A percentile compares a stretch with the other conserved stretches of the same genome.
Conservation (phyloP, 768 basidiomycete genomes). For the Termitomyces sp. region DNA sequence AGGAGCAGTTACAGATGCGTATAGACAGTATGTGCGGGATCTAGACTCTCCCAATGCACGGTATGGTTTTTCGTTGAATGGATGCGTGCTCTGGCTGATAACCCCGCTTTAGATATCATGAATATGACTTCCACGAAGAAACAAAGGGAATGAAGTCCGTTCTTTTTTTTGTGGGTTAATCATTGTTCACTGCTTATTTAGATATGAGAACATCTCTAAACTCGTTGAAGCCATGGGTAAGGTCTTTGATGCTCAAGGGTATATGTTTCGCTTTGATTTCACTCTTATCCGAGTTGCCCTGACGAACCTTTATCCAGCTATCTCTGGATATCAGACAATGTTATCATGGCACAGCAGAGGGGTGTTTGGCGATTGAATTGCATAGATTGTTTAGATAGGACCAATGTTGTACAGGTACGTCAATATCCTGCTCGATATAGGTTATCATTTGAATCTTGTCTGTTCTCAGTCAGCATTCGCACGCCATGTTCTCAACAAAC, state of each 20-base stretch:
- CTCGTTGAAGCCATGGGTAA: conserved; percentile 68
- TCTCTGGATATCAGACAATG: conserved; percentile 73
- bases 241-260: conserved; percentile 81
- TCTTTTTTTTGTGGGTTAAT: neutral
- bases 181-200: conserved; percentile 19
- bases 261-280: conserved; percentile 13
- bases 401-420: conserved; percentile 86
- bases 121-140: conserved; percentile 92
- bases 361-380: conserved; percentile 91
- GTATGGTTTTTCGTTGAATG: conserved; percentile 30
- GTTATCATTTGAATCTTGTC: neutral
- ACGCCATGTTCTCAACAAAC: conserved; percentile 70
- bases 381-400: conserved; percentile 93
- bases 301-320: conserved; percentile 42
- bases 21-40: conserved; percentile 61
- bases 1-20: conserved; percentile 71
- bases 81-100: neutral
- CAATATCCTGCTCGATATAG: neutral
- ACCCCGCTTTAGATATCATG: conserved; percentile 50
- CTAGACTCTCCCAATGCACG: conserved; percentile 48
- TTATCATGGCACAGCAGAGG: conserved; percentile 72
- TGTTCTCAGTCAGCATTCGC: conserved; percentile 79
- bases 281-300: conserved; percentile 1
- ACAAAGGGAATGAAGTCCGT: conserved; percentile 91
- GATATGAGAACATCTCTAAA: conserved; percentile 88